Conservation (phyloP, 2,329 filamentous ascomycete species). For the Scolecobasidium constrictum region DNA sequence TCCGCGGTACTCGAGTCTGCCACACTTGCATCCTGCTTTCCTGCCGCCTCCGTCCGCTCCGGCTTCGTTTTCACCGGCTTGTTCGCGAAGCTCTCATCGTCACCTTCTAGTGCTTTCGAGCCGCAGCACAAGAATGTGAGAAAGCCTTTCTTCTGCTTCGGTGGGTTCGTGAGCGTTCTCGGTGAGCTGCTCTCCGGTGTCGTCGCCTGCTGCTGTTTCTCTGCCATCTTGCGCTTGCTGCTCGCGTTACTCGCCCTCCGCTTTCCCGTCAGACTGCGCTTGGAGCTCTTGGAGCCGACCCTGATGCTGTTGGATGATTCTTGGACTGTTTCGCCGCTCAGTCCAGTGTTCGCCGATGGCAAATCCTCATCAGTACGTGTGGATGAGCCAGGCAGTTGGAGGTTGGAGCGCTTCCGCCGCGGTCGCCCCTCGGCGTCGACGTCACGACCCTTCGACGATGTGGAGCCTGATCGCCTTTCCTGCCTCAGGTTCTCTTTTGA, state of each 20-base stretch:
- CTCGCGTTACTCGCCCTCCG: constrained; percentile 35
- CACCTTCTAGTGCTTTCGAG: constrained; percentile 34
- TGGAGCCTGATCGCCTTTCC: constrained; percentile 13
- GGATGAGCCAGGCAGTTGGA: constrained; percentile 24
- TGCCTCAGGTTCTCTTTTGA: constrained; percentile 15
- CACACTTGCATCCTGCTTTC: constrained; percentile 28
- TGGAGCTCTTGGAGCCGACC: constrained; percentile 33
- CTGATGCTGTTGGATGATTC: constrained; percentile 32
- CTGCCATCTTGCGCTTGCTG: constrained; percentile 26
- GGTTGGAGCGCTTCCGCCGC: constrained; percentile 25
- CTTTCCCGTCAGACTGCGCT: constrained; percentile 35
- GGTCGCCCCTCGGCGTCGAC: constrained; percentile 16
- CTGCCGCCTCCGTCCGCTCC: constrained; percentile 37
- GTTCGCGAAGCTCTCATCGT: constrained; percentile 43
- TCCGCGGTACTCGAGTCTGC: constrained; percentile 33
- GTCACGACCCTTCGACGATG: constrained; percentile 13
- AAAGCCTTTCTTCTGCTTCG: constrained; percentile 28
- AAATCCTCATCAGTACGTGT: constrained; percentile 20
- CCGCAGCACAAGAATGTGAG: constrained; percentile 11
- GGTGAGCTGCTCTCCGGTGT: constrained; percentile 13
- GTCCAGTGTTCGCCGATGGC: constrained; percentile 26
- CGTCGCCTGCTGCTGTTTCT: constrained; percentile 26
- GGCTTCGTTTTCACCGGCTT: constrained; percentile 29
- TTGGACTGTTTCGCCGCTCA: constrained; percentile 33
- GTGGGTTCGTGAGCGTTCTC: constrained; percentile 18